phyloP scores from a whole-genome alignment of 2,329 filamentous ascomycete genomes.

The Metarhizium anisopliae region DNA sequence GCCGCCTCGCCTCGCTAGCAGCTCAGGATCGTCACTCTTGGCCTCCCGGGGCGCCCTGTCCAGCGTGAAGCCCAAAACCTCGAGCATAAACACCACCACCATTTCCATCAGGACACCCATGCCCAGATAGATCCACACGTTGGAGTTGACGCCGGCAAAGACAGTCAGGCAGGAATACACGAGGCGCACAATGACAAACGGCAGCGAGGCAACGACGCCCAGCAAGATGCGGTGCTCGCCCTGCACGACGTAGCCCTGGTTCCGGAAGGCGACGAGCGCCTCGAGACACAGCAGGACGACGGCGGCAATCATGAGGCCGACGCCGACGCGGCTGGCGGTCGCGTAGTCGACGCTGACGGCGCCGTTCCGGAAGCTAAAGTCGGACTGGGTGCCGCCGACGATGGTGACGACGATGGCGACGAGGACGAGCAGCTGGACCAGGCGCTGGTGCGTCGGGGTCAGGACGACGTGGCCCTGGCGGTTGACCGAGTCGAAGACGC shows the following conservation, averaged over 20 bases:
- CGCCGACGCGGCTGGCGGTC: conserved; percentile 17
- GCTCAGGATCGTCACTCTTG: conserved; percentile 5
- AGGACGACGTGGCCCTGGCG: conserved; percentile 22
- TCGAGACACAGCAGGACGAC: conserved; percentile 31
- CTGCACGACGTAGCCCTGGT: conserved; percentile 30
- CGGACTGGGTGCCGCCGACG: conserved; percentile 21
- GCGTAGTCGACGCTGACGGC: conserved; percentile 18
- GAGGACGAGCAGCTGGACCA: conserved; percentile 33
- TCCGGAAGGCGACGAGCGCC: conserved; percentile 28
- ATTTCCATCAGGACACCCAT: conserved; percentile 25
- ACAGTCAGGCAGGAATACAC: conserved; percentile 21
- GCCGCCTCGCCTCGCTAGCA: background rate
- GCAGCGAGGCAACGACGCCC: conserved; percentile 23
- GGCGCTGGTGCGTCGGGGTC: conserved; percentile 19
- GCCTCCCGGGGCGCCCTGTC: conserved; percentile 11
- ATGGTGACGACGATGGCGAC: conserved; percentile 27
- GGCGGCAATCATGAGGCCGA: conserved; percentile 24
- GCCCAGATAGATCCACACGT: conserved; percentile 22
- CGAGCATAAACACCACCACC: conserved; percentile 20
- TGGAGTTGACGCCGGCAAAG: conserved; percentile 16
- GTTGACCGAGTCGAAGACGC: conserved; percentile 38
- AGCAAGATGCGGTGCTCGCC: conserved; percentile 48
- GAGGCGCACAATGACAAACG: conserved; percentile 24
- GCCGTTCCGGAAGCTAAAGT: conserved; percentile 12
- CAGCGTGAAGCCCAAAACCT: conserved; percentile 21